These are phyloP conservation scores for Zasmidium angulare DNA, from an alignment of 2,329 filamentous ascomycete species.

Conservation along the genomic window DNA sequence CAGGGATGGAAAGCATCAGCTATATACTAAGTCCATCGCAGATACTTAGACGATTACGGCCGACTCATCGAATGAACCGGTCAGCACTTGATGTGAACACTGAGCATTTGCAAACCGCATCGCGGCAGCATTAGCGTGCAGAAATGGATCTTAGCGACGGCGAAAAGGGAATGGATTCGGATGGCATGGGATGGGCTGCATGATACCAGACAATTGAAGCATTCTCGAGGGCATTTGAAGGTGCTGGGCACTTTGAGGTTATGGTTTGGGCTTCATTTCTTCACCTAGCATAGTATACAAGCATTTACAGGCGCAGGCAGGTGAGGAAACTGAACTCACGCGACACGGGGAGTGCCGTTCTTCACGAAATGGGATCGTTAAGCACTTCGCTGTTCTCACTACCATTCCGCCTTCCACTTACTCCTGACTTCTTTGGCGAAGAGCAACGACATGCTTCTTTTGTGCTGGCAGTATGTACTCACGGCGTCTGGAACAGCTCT, in stretches of 20 bases:
- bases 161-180: not conserved
- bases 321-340: not conserved
- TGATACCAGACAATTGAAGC: not conserved
- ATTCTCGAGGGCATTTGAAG: not conserved
- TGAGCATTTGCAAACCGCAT: not conserved
- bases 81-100: not conserved
- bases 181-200: not conserved
- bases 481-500: too few species aligned
- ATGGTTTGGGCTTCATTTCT: not conserved
- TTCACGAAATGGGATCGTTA: not conserved
- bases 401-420: not conserved
- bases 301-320: not conserved
- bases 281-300: not conserved
- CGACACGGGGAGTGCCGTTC: not conserved
- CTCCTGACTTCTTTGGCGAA: not conserved
- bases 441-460: not conserved
- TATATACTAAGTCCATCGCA: constrained; percentile 18
- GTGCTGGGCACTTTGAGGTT: not conserved
- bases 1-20: not conserved
- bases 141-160: not conserved
- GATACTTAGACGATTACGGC: constrained; percentile 49
- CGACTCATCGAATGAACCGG: constrained; percentile 25
- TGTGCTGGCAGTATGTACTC: too few species aligned
- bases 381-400: not conserved
- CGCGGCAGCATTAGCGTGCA: not conserved